Evolutionary conservation across 208 protist genomes (phyloP).

Genomic region (Leishmania major): DNA sequence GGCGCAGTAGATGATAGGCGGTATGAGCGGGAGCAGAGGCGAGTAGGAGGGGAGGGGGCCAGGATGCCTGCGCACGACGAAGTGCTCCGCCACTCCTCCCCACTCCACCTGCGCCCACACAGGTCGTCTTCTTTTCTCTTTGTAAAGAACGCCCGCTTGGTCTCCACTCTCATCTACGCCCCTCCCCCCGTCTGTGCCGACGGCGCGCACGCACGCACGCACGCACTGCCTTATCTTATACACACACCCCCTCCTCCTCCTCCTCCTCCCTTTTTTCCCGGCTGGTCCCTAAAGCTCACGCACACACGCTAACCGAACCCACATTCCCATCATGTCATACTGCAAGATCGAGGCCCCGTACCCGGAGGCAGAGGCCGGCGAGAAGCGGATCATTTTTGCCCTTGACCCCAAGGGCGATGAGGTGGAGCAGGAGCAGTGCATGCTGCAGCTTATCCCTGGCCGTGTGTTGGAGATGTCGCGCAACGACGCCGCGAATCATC

Average conservation of each 20-base stretch:
- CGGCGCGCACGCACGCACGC: background rate
- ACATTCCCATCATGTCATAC: constrained; percentile 25
- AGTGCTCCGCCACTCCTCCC: background rate
- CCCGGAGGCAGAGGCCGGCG: constrained; percentile 35
- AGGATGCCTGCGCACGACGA: background rate
- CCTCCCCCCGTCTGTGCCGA: background rate
- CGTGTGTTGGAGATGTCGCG: constrained; percentile 37
- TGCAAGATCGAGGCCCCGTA: constrained; percentile 40
- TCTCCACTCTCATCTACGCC: background rate
- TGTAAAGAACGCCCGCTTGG: background rate
- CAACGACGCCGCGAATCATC: constrained; percentile 29
- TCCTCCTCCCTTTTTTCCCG: background rate
- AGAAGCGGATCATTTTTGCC: constrained; percentile 58
- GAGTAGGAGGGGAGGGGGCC: background rate
- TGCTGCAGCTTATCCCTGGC: constrained; percentile 63
- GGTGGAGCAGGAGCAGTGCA: constrained; percentile 40
- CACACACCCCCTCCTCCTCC: background rate
- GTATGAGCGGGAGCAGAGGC: background rate
- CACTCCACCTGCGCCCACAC: background rate
- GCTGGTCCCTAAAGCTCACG: background rate
- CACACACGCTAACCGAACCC: background rate
- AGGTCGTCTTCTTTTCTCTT: background rate
- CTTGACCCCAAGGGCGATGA: constrained; percentile 47
- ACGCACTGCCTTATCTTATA: constrained; percentile 3
- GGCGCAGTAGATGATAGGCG: background rate